Evolutionary conservation across 352 stramenopile genomes (phyloP).

Genomic region (Pelagophyceae sp.): DNA sequence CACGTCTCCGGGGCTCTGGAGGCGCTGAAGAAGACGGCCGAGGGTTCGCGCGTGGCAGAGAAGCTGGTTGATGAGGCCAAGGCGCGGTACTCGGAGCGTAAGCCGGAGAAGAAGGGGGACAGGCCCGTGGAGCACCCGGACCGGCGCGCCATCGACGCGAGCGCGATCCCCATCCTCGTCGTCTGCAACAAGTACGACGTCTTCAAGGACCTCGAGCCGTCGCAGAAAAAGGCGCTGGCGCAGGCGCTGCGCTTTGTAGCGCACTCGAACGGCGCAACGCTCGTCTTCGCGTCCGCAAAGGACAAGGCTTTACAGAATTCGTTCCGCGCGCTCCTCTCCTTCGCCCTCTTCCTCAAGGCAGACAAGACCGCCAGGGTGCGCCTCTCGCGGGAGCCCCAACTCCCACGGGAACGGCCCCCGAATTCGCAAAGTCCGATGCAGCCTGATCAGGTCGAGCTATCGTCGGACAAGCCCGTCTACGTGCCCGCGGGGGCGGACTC

Average conservation of each 20-base stretch:
- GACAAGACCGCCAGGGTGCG: conserved; percentile 54
- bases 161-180: conserved; percentile 64
- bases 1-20: conserved; percentile 52
- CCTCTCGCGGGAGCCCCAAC: too few relatives aligned
- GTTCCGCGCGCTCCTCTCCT: conserved; percentile 40
- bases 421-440: too few relatives aligned
- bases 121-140: conserved; percentile 49
- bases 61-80: not conserved
- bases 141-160: conserved; percentile 56
- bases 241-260: conserved; percentile 71
- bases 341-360: conserved; percentile 2
- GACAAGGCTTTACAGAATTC: conserved; percentile 65
- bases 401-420: too few relatives aligned
- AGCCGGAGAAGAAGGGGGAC: conserved; percentile 39
- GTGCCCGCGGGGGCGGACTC: conserved; percentile 56
- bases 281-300: conserved; percentile 70
- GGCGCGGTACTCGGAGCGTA: not conserved
- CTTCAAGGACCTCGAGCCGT: conserved; percentile 69
- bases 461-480: conserved; percentile 53
- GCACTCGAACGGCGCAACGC: conserved; percentile 66
- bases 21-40: conserved; percentile 48
- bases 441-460: conserved; percentile 62
- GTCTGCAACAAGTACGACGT: conserved; percentile 75
- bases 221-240: conserved; percentile 64
- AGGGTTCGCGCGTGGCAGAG: conserved; percentile 40